Evolutionary conservation across 495 filamentous ascomycete species (phyloP).

Genomic region (Aspergillus hancockii): DNA sequence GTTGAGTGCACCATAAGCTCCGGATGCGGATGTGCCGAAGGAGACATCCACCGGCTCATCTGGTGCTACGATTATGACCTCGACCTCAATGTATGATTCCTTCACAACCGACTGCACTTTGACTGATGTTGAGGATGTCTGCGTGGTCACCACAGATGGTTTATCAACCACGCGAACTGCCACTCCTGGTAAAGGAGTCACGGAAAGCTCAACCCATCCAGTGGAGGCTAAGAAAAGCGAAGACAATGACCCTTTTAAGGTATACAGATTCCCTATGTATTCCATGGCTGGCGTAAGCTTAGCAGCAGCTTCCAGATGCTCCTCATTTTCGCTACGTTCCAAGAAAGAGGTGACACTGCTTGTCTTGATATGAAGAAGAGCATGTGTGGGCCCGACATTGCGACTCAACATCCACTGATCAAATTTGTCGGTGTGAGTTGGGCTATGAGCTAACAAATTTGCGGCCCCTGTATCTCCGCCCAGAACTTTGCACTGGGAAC

Average conservation of each 20-base stretch:
- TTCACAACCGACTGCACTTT: background rate
- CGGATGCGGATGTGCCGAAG: background rate
- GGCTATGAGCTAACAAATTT: background rate
- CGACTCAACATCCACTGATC: slow-evolving; percentile 1
- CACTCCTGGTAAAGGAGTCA: slow-evolving; percentile 3
- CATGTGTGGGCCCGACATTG: background rate
- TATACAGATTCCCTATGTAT: background rate
- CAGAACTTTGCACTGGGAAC: background rate
- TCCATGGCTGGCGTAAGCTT: slow-evolving; percentile 1
- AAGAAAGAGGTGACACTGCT: background rate
- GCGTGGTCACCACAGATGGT: background rate
- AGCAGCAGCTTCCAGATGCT: slow-evolving; percentile 3
- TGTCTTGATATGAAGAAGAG: slow-evolving; percentile 1
- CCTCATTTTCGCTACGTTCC: slow-evolving; percentile 1
- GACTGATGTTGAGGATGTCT: background rate
- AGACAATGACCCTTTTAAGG: background rate
- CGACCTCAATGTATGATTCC: slow-evolving; percentile 6
- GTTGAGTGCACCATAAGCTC: background rate
- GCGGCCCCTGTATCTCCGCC: background rate
- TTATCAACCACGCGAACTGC: slow-evolving; percentile 3
- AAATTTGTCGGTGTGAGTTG: background rate
- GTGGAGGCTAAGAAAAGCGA: background rate
- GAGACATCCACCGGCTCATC: slow-evolving; percentile 3
- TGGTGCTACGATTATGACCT: background rate
- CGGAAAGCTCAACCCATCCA: slow-evolving; percentile 3